Base-by-base conservation (phyloP, 495 filamentous ascomycete genomes). In the Parachaetomium inaequale region DNA sequence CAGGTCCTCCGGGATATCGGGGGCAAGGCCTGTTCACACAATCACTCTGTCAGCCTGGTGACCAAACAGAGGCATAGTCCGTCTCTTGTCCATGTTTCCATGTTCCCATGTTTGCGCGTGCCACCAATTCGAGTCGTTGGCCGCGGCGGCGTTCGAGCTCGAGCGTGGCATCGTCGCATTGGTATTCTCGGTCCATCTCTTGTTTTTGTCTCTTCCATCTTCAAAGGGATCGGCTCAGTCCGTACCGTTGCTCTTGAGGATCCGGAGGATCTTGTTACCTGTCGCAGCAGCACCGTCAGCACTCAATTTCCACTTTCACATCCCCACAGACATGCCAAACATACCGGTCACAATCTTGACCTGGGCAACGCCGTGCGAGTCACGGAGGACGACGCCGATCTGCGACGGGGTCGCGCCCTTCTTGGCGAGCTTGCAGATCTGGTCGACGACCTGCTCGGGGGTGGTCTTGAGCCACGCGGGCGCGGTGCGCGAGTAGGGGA, bases 241-340 rank as follows among this genome's bases (percentile, higher is more conserved):
- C 74, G 65, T 74, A 75, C 74, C 74, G 29, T 83, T 87, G 70
- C 85, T 87, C 87, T 96, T 97, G 70, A 98, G 85, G 84, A 98
- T 98, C 79, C 95, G 87, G 70, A 98, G 91, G 74, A 98, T 97
- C 85, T 97, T 96, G 88, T 98, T 98, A 78, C 94, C 94, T 93
- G 72, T 42, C 46, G 52, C 11, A 51, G 52, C 11, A 51, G 38
- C 23, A 19, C 15, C 31, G 65, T 72, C 45, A 73, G 69, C 68
- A 61, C 29, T 10, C 26, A 21, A 23, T 23, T 59, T 40, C 58
- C 50, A 31, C 25, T 29, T 43, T 65, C 57, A 61, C 52, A 43
- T 29, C 19, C 31, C 52, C n/a, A 0, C 17, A 49, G 19, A 7
- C 3, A 21, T 32, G n/a, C 21, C 42, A 51, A 64, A 67, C 87